phyloP scores from a whole-genome alignment of 2,329 filamentous ascomycete genomes.

The Neopestalotiopsis clavispora region DNA sequence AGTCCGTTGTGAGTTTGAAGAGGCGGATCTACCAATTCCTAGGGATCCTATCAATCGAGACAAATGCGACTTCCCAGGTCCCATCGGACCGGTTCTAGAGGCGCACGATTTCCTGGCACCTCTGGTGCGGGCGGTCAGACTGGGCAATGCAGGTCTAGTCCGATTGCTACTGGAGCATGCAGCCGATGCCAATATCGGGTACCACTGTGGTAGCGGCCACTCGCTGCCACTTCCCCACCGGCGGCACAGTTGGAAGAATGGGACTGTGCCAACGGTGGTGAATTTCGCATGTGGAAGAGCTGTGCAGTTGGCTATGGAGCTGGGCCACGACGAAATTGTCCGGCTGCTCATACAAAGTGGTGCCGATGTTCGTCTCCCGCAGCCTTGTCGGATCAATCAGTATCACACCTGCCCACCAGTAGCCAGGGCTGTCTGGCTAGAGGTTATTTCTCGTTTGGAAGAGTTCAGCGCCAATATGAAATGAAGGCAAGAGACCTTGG shows the following conservation, averaged over 20 bases:
- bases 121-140: conserved; percentile 4
- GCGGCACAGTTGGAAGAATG: background rate
- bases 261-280: background rate
- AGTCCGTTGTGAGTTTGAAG: conserved; percentile 11
- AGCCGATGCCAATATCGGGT: conserved; percentile 13
- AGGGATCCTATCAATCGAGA: background rate
- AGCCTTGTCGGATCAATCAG: background rate
- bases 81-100: background rate
- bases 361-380: conserved; percentile 2
- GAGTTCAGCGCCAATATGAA: background rate
- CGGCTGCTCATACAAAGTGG: conserved; percentile 6
- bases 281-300: conserved; percentile 9
- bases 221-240: background rate
- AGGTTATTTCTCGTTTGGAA: background rate
- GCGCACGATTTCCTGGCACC: conserved; percentile 8
- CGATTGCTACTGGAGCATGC: conserved; percentile 14
- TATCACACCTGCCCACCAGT: background rate
- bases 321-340: conserved; percentile 13
- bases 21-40: background rate
- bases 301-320: conserved; percentile 14
- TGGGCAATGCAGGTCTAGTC: conserved; percentile 10
- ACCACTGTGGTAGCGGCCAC: conserved; percentile 3
- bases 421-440: background rate
- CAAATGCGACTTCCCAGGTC: background rate
- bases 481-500: background rate